Evolutionary conservation across 352 stramenopile species (phyloP).

Genomic region (Pythium guiyangense): DNA sequence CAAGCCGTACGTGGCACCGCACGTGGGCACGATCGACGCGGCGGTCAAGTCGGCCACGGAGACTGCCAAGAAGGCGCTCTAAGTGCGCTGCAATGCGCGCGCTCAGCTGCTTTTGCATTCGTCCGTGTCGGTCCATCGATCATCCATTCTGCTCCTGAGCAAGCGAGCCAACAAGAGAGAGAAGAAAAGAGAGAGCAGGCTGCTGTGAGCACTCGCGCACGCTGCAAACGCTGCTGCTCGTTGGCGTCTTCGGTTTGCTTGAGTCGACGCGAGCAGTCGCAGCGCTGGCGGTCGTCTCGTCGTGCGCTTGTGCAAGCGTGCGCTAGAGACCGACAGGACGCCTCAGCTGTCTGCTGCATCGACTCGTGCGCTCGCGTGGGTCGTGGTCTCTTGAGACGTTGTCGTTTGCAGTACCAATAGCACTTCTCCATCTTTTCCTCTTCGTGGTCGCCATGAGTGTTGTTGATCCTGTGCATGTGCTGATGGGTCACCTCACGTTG

Average conservation of each 20-base stretch:
- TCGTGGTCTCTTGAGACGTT: background rate
- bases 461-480: background rate
- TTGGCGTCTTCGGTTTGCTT: too few relatives aligned
- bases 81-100: constrained; percentile 9
- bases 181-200: too few relatives aligned
- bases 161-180: background rate
- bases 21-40: constrained; percentile 64
- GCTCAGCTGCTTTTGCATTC: background rate
- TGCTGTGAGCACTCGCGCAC: too few relatives aligned
- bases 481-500: too few relatives aligned
- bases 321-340: too few relatives aligned
- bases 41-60: constrained; percentile 53
- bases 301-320: too few relatives aligned
- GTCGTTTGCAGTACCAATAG: constrained; percentile 9
- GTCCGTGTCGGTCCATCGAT: background rate
- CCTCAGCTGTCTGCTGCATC: too few relatives aligned
- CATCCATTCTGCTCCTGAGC: background rate
- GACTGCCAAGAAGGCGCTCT: constrained; percentile 54
- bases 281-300: too few relatives aligned
- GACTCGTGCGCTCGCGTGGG: too few relatives aligned
- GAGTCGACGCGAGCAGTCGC: too few relatives aligned
- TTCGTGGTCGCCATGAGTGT: background rate
- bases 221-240: too few relatives aligned
- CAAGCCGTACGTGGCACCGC: constrained; percentile 77
- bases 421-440: constrained; percentile 5